Percentiles rank a stretch among this genome's conserved stretches.
These are phyloP conservation scores for Huiozyma sinensis DNA, from an alignment of 805 yeast genomes.

Conservation along the genomic window DNA sequence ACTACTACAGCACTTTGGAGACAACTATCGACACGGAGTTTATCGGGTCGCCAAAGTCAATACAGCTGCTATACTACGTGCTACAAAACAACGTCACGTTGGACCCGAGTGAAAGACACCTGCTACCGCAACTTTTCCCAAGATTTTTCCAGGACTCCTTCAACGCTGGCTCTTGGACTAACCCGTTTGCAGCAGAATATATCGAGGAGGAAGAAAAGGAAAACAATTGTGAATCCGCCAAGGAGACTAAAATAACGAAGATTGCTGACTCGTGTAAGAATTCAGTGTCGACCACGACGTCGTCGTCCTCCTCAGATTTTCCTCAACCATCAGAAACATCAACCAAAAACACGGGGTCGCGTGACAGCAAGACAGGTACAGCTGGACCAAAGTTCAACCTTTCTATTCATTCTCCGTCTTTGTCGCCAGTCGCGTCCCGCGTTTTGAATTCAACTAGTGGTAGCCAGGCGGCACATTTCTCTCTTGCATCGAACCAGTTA, in stretches of 20 bases:
- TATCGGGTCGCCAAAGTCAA: conserved; percentile 20
- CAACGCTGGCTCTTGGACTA: conserved; percentile 72
- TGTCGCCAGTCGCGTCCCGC: not conserved
- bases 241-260: conserved; percentile 14
- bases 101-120: conserved; percentile 7
- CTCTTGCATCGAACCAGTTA: not conserved
- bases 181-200: conserved; percentile 35
- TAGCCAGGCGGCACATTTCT: not conserved
- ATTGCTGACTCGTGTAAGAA: not conserved
- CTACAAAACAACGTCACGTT: conserved; percentile 13
- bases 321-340: not conserved
- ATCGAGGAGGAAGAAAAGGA: not conserved
- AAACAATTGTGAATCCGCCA: not conserved
- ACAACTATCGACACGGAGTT: conserved; percentile 17
- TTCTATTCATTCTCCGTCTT: not conserved
- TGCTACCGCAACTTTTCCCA: conserved; percentile 57
- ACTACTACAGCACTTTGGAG: not conserved
- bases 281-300: conserved; percentile 1
- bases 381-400: not conserved
- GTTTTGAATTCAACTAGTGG: not conserved
- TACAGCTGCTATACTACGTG: conserved; percentile 21
- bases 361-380: not conserved
- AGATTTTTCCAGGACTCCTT: conserved; percentile 57
- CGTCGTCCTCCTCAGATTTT: not conserved
- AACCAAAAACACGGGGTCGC: not conserved